These are phyloP conservation scores for Penstemon davidsonii DNA, from an alignment of 257 asterid genomes.

Conservation along the genomic window DNA sequence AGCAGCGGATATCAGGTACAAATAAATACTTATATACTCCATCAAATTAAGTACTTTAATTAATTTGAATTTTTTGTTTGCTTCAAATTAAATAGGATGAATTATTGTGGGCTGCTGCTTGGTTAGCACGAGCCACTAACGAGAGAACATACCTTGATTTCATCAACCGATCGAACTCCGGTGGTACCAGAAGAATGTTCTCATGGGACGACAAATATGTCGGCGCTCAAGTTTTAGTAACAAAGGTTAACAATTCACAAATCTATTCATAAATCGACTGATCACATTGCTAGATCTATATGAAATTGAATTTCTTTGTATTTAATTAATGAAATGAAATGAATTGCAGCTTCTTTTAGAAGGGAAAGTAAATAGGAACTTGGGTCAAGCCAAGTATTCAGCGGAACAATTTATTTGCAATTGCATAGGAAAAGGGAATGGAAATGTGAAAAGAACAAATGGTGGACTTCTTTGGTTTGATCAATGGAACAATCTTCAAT, in stretches of 20 bases:
- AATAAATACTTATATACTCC: not conserved
- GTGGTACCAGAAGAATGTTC: slow-evolving; percentile 46
- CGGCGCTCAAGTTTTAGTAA: slow-evolving; percentile 46
- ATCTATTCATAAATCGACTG: not conserved
- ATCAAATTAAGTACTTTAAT: not conserved
- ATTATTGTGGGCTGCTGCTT: slow-evolving; percentile 32
- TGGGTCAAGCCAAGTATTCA: slow-evolving; percentile 27
- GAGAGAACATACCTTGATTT: slow-evolving; percentile 22
- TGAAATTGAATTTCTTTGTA: too few relatives aligned
- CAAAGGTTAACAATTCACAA: slow-evolving; percentile 35
- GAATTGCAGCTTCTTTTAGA: slow-evolving; percentile 37
- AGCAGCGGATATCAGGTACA: slow-evolving; percentile 36
- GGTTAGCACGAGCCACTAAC: slow-evolving; percentile 28
- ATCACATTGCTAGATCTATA: too few relatives aligned
- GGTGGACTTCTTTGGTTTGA: slow-evolving; percentile 56
- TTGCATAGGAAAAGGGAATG: slow-evolving; percentile 46
- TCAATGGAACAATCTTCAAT: slow-evolving; percentile 57
- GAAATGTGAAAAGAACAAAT: slow-evolving; percentile 28
- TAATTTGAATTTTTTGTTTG: not conserved
- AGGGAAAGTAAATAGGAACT: slow-evolving; percentile 31
- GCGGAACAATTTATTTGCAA: slow-evolving; percentile 60
- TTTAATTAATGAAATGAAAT: not conserved
- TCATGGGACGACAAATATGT: slow-evolving; percentile 48
- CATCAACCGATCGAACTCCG: slow-evolving; percentile 23
- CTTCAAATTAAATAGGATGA: slow-evolving; percentile 20